Base-by-base conservation (phyloP, 345 rosid genomes). In the Aquilaria sinensis region DNA sequence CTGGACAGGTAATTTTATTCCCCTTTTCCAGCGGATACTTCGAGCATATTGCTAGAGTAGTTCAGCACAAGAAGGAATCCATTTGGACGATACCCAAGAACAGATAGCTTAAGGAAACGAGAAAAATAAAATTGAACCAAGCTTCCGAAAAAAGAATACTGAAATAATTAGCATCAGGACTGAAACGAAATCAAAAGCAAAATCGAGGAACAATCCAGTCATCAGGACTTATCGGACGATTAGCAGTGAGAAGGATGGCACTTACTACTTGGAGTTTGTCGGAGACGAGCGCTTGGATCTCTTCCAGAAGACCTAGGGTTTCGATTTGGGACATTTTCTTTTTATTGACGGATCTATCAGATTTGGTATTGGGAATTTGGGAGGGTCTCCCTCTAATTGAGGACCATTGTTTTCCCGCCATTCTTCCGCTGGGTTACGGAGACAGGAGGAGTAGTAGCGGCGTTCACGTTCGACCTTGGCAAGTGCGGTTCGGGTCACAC, bases 251-350 rank as follows among this genome's bases (percentile, higher is more conserved):
- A n/a, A 30, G 57, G 46, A 54, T 37, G 14, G 57, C 58, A 29
- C 48, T 70, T 81, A 88, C 96, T 82, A 84, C 92, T 93, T 86
- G 90, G 51, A 84, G 81, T 51, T 83, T 80, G 80, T 87, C 97
- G 55, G 88, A 84, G 56, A 93, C 90, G 51, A 88, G 84, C 63
- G 87, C 71, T 55, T 85, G 75, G 70, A 90, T 76, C 75, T 93
- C 89, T 29, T 81, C 83, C 59, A 83, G 77, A 29, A 90, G 60
- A 51, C 78, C 84, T 72, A 86, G 83, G 83, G 96, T 82, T 79
- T 84, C 92, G n/a, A 79, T 85, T 53, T 70, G 61, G 5, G 78
- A 64, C 87, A 81, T 75, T 43, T 31, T 70, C 11, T 16, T 43
- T 23, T 37, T 37, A 37, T 37, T 3, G 43, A 11, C 15, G 57